A percentile compares a stretch with the other conserved stretches of the same genome.
phyloP scores from a whole-genome alignment of 1,284 basidiomycete species.

The Irpex rosettiformis region DNA sequence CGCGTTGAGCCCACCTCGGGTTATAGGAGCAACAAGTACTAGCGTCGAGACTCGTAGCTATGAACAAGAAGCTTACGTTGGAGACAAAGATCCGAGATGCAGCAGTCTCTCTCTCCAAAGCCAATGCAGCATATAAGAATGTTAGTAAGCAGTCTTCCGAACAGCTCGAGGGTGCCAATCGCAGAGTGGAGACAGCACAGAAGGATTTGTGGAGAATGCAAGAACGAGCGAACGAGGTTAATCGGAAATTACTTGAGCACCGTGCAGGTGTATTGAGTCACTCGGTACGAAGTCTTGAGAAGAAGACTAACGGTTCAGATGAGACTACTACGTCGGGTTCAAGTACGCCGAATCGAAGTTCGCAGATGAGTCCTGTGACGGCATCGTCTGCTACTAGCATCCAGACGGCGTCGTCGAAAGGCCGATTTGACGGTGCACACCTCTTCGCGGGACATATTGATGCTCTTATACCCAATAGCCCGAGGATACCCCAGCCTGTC shows the following conservation, averaged over 20 bases:
- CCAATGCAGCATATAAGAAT: conserved; percentile 58
- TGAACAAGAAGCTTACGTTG: conserved; percentile 65
- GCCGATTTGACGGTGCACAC: conserved; percentile 76
- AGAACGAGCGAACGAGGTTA: conserved; percentile 57
- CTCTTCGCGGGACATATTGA: conserved; percentile 75
- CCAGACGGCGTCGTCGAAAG: conserved; percentile 38
- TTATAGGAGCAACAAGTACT: conserved; percentile 68
- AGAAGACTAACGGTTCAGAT: conserved; percentile 39
- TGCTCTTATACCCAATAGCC: conserved; percentile 47
- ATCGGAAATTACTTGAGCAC: conserved; percentile 67
- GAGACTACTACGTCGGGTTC: conserved; percentile 43
- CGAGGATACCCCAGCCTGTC: conserved; percentile 28
- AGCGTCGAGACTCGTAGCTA: conserved; percentile 54
- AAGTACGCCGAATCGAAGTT: conserved; percentile 47
- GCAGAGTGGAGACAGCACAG: conserved; percentile 64
- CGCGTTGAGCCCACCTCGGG: neutral
- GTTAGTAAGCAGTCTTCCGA: conserved; percentile 66
- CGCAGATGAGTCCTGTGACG: conserved; percentile 46
- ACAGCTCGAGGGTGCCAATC: conserved; percentile 64
- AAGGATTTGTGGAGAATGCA: conserved; percentile 65
- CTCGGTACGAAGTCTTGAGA: conserved; percentile 66
- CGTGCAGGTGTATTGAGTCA: conserved; percentile 73
- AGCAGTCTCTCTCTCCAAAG: conserved; percentile 62
- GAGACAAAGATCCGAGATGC: conserved; percentile 83
- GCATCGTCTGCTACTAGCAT: conserved; percentile 43